Base-by-base conservation (phyloP, 2,329 filamentous ascomycete species). In the Penicillium hordei region DNA sequence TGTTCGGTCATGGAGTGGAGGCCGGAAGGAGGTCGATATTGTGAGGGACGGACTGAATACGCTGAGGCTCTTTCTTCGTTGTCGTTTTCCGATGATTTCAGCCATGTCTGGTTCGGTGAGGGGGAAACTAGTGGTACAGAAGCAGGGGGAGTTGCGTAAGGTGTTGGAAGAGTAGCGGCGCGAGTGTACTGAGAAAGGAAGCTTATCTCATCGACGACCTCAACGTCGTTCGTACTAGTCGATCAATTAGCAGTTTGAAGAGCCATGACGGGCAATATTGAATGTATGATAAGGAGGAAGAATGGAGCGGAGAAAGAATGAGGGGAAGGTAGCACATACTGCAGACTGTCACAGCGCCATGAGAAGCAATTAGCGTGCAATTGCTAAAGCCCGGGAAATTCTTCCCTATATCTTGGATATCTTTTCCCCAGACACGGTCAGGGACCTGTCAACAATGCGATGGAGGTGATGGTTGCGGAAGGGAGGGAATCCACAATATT, bases 51-150 rank as follows among this genome's bases (percentile, higher is more conserved):
- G 65, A 38, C 65, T 68, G 61, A 75, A 73, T 52, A 73, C 61
- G 54, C 71, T 70, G 38, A 73, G 59, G 54, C 70, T 73, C 63
- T 74, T 74, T 64, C 72, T 70, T 62, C 72, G 68, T 62, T 74
- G 67, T 60, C 70, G 72, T 63, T 69, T 71, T 53, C 59, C 64
- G 60, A 64, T 61, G 53, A 61, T 60, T 49, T 73, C 70, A 58
- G 71, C 67, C 72, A 74, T 74, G 59, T 63, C 62, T 66, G 48
- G n/a, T 36, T 42, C 39, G 13, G 52, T n/a, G 31, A 25, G 7
- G n/a, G 5, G 34, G 17, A 17, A 17, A 15, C 27, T 43, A 51
- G 38, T 52, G 45, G 57, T 57, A 59, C 48, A 56, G 21, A 51
- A 56, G 50, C 36, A 38, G 25, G 52, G 55, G 53, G 44, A 46